These are phyloP conservation scores for Erysiphe pulchra DNA, from an alignment of 2,329 filamentous ascomycete species.

Conservation along the genomic window DNA sequence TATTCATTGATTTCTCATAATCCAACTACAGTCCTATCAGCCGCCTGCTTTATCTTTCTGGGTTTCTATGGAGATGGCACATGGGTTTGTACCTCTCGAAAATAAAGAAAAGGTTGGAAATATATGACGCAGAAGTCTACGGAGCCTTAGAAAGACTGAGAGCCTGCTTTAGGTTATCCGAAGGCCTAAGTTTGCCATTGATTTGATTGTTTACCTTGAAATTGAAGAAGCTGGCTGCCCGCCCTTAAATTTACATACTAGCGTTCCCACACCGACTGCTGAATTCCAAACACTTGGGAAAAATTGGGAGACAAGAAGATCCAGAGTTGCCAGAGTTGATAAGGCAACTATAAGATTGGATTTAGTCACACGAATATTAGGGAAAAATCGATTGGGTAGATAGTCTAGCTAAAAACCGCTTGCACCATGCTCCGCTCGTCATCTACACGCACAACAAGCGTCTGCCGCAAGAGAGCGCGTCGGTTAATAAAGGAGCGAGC, in stretches of 20 bases:
- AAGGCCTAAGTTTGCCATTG: not conserved
- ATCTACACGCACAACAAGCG: not conserved
- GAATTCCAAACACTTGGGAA: not conserved
- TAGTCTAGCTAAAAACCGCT: not conserved
- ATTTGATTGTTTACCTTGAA: too few relatives aligned
- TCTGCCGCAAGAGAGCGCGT: not conserved
- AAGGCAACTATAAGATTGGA: not conserved
- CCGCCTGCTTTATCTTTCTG: not conserved
- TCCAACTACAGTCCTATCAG: too few relatives aligned
- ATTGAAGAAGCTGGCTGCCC: not conserved
- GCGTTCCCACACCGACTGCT: not conserved
- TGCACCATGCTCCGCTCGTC: not conserved
- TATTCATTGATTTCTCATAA: too few relatives aligned
- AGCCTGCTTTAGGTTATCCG: not conserved
- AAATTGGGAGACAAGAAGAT: not conserved
- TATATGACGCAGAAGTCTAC: not conserved
- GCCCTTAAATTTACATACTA: not conserved
- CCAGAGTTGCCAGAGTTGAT: not conserved
- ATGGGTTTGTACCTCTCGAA: not conserved
- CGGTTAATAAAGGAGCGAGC: not conserved
- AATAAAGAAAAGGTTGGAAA: not conserved
- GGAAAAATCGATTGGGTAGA: not conserved
- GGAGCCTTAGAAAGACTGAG: not conserved
- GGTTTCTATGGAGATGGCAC: not conserved
- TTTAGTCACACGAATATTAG: not conserved